A percentile compares a stretch with the other conserved stretches of the same genome.
Evolutionary conservation across 2,329 filamentous ascomycete genomes (phyloP).

Genomic region (Pleoardoris graminearum): DNA sequence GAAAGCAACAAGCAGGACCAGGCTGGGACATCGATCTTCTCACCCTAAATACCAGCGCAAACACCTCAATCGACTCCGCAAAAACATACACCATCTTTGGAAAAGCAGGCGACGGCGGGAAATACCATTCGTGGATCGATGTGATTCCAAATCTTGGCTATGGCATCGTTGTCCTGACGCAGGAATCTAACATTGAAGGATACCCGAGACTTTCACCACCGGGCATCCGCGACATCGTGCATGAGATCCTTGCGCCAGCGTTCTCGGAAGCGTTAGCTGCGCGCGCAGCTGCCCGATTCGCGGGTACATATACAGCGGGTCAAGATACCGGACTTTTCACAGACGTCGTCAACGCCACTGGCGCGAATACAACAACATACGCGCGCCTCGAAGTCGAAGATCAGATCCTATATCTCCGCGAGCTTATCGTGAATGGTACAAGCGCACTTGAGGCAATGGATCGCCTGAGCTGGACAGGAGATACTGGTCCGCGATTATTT

Average conservation of each 20-base stretch:
- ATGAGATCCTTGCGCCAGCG: conserved; percentile 31
- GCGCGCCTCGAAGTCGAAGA: conserved; percentile 30
- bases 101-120: conserved; percentile 38
- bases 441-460: conserved; percentile 36
- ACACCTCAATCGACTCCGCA: conserved; percentile 5
- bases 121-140: conserved; percentile 39
- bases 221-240: conserved; percentile 18
- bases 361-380: conserved; percentile 19
- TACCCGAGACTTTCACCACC: conserved; percentile 26
- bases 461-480: conserved; percentile 27
- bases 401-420: conserved; percentile 32
- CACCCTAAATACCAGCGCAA: conserved; percentile 15
- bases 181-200: conserved; percentile 18
- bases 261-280: conserved; percentile 27
- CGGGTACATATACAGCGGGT: conserved; percentile 25
- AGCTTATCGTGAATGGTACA: conserved; percentile 32
- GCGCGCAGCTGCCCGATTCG: conserved; percentile 21
- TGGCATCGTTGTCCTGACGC: conserved; percentile 30
- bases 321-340: conserved; percentile 24
- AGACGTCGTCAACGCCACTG: conserved; percentile 19
- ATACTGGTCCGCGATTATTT: conserved; percentile 21
- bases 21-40: conserved; percentile 37
- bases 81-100: conserved; percentile 35
- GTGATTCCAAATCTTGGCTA: conserved; percentile 36
- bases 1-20: conserved; percentile 31